Base-by-base conservation (phyloP, 202 grass and related monocot species). In the Elaeis oleifera region DNA sequence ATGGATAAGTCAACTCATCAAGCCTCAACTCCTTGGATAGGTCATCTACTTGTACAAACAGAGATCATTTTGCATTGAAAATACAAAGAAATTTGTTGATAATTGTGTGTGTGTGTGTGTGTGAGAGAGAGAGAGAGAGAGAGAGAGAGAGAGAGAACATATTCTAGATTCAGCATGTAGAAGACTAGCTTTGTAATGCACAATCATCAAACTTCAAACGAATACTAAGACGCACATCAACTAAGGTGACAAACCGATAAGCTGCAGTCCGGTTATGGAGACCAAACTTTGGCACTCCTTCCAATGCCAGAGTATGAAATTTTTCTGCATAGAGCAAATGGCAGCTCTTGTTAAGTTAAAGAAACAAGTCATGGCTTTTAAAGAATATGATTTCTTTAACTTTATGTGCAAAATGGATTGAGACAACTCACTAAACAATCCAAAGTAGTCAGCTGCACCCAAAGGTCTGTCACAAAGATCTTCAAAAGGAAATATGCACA, bases 401-500 rank as follows among this genome's bases (percentile, higher is more conserved):
- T 31, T 56, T 16, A 55, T 7, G 54, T 8, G 58, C 20, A 80
- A 51, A 65, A 19, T 6, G 49, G 59, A 68, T 19, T 52, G 53
- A 68, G 14, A 54, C 53, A 75, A 67, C 84, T 91, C 78, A 97
- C 92, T 91, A 50, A 91, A 97, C 58, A 97, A 79, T 54, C 88
- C 92, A 62, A 89, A 97, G 69, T 97, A 97, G 70, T 96, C 91
- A 8, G 87, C 92, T 76, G 87, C 92, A 5, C 92, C 87, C 64
- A 96, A 76, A 79, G 88, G 92, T 68, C 68, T 91, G 61, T 97
- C 88, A 67, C 88, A 97, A 59, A 97, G 79, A 70, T 92, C 82
- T 83, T 97, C 84, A 70, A 92, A 89, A 5, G 18, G 74, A 74
- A 97, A 81, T 91, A 92, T 58, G 88, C 88, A 84, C 88, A 92